These are phyloP conservation scores for Citrus sp. DNA, from an alignment of 345 rosid genomes.

Conservation along the genomic window DNA sequence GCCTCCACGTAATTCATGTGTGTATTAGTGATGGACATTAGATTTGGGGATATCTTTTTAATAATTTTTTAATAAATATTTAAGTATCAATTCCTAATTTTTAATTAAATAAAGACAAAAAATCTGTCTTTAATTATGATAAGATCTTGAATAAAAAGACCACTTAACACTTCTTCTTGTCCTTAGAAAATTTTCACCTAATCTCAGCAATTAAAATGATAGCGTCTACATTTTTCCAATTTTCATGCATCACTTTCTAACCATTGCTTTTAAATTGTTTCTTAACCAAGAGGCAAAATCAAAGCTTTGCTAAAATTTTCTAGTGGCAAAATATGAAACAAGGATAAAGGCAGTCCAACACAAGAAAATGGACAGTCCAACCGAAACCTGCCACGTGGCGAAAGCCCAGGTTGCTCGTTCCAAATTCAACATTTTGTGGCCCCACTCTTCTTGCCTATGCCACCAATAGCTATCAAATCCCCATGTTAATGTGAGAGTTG, in stretches of 20 bases:
- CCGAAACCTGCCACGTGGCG: constrained; percentile 29
- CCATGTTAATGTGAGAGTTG: constrained; percentile 29
- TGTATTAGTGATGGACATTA: not conserved
- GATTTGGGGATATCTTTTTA: not conserved
- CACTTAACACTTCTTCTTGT: constrained; percentile 9
- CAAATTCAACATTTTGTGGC: constrained; percentile 9
- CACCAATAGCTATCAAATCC: constrained; percentile 3
- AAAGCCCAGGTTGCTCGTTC: constrained; percentile 6
- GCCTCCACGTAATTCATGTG: constrained; percentile 6
- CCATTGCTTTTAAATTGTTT: constrained; percentile 33
- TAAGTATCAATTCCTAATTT: not conserved
- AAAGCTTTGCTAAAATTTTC: constrained; percentile 8
- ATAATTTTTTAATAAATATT: not conserved
- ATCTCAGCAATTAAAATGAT: constrained; percentile 29
- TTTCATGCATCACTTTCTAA: constrained; percentile 15
- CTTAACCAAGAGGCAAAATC: constrained; percentile 57
- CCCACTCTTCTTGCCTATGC: constrained; percentile 3
- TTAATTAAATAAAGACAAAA: constrained; percentile 8
- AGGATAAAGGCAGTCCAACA: constrained; percentile 48
- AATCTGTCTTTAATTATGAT: constrained; percentile 14
- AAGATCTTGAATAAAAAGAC: constrained; percentile 19
- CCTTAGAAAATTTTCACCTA: constrained; percentile 17
- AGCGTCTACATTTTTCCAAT: constrained; percentile 18
- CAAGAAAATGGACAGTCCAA: constrained; percentile 58
- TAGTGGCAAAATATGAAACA: constrained; percentile 7